These are phyloP conservation scores for Thozetella sp. DNA, from an alignment of 495 filamentous ascomycete genomes.

Conservation along the genomic window DNA sequence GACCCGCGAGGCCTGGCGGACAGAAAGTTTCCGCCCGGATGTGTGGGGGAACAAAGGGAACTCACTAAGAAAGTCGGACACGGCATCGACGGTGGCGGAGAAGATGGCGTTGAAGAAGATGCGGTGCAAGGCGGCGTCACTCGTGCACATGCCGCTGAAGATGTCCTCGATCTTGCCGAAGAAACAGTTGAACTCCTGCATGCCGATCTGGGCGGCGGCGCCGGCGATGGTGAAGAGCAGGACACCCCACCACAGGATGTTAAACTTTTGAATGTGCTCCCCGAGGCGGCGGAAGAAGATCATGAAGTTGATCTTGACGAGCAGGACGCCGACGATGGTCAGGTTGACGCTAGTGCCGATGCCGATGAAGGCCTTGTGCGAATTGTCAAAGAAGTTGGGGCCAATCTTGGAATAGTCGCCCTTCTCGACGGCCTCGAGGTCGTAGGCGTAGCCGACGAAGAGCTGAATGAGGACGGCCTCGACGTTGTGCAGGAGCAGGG, in stretches of 20 bases:
- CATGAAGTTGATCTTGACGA: slow-evolving; percentile 30
- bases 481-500: slow-evolving; percentile 3
- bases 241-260: slow-evolving; percentile 23
- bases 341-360: slow-evolving; percentile 1
- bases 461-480: slow-evolving; percentile 8
- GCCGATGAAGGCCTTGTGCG: slow-evolving; percentile 1
- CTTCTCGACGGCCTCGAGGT: slow-evolving; percentile 8
- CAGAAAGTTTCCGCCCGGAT: no score
- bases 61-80: slow-evolving; percentile 22
- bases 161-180: slow-evolving; percentile 5
- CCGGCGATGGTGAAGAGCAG: slow-evolving; percentile 12
- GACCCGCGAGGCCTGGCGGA: no score
- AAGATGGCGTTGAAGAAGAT: no score
- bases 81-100: slow-evolving; percentile 18
- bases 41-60: not conserved
- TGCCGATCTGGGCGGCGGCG: slow-evolving; percentile 8
- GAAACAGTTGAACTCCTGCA: slow-evolving; percentile 9
- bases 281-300: slow-evolving; percentile 31
- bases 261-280: slow-evolving; percentile 12
- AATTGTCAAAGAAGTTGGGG: slow-evolving; percentile 9
- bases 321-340: slow-evolving; percentile 11
- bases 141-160: not conserved
- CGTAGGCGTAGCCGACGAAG: slow-evolving; percentile 7
- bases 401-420: not conserved
- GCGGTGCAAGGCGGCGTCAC: not conserved